phyloP scores from a whole-genome alignment of 176 grass and related monocot species.

The Bonia amplexicaulis region DNA sequence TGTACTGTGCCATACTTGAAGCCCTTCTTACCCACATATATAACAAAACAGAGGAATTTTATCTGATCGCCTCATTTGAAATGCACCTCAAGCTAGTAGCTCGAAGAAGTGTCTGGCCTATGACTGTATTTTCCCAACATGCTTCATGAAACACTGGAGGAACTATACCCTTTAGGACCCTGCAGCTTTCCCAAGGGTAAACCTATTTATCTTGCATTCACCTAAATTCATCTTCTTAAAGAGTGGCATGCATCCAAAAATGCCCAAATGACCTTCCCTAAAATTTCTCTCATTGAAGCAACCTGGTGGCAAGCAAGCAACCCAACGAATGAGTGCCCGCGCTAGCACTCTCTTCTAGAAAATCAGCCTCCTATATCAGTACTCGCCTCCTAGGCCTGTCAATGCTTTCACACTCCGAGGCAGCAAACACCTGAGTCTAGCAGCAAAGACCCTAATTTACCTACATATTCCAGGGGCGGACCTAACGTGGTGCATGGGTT shows the following conservation, averaged over 20 bases:
- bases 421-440: not conserved
- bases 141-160: not conserved
- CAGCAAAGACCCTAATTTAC: not conserved
- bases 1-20: not conserved
- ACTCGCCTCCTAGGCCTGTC: not conserved
- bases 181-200: not conserved
- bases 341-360: not conserved
- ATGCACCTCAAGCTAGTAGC: not conserved
- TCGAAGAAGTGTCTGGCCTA: not conserved
- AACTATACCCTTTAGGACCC: not conserved
- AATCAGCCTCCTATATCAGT: not conserved
- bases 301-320: not conserved
- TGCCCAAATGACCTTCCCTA: not conserved
- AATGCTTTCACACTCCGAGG: not conserved
- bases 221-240: not conserved
- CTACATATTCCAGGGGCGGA: too few relatives aligned
- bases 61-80: not conserved
- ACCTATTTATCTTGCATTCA: not conserved
- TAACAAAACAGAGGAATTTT: not conserved
- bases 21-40: not conserved
- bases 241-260: not conserved
- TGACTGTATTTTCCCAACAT: not conserved
- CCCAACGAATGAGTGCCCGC: not conserved
- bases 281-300: not conserved
- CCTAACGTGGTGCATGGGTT: too few relatives aligned